These are phyloP conservation scores for Lodderomyces elongisporus DNA, from an alignment of 1,139 yeast species.

Conservation along the genomic window DNA sequence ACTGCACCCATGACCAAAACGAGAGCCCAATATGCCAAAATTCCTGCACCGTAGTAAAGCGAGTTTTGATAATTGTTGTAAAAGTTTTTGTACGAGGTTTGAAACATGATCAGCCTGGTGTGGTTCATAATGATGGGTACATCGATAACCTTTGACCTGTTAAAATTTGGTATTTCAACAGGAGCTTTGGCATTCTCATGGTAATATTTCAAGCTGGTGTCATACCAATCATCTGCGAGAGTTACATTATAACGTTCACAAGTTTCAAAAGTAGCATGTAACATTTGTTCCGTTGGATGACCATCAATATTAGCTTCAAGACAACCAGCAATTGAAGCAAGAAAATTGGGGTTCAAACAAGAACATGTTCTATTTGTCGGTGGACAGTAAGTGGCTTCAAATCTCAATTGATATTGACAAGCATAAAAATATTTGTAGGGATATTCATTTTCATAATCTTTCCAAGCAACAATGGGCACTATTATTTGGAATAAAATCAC, in stretches of 20 bases:
- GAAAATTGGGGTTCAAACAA: conserved; percentile 6
- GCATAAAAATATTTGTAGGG: conserved; percentile 6
- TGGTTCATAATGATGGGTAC: conserved; percentile 21
- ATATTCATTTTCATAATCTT: too few species aligned
- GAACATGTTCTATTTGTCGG: conserved; percentile 5
- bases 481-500: too few species aligned
- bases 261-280: conserved; percentile 3
- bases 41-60: conserved; percentile 44
- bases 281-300: background rate
- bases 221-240: conserved; percentile 12
- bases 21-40: conserved; percentile 46
- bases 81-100: conserved; percentile 22
- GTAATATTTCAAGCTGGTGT: conserved; percentile 2
- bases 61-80: conserved; percentile 35
- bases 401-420: conserved; percentile 6
- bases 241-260: conserved; percentile 8
- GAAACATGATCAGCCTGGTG: conserved; percentile 12
- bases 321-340: conserved; percentile 8
- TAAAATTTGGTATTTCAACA: conserved; percentile 20
- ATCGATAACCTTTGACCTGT: background rate
- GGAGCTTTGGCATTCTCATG: conserved; percentile 9
- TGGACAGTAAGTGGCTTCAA: conserved; percentile 7
- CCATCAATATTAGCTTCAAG: conserved; percentile 1
- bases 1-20: conserved; percentile 37
- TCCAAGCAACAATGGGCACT: too few species aligned